Percentiles rank a stretch among this genome's conserved stretches.
These are phyloP conservation scores for Mycosarcoma mackinlayi DNA, from an alignment of 1,284 basidiomycete species.

Conservation along the genomic window DNA sequence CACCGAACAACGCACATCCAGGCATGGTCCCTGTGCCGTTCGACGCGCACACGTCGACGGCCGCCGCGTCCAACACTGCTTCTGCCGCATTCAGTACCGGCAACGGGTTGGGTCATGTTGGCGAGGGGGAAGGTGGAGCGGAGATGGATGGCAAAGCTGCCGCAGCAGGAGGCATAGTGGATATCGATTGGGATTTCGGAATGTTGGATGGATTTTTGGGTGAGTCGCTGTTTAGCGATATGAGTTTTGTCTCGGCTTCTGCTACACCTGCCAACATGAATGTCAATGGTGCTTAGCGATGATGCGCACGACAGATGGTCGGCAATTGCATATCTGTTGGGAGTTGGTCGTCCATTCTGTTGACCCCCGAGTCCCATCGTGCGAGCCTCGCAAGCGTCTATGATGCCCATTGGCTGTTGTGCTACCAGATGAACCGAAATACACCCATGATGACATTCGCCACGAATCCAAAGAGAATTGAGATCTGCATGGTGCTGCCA, in stretches of 20 bases:
- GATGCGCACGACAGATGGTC: too few species aligned
- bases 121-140: neutral
- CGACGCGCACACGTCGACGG: neutral
- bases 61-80: conserved; percentile 2
- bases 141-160: neutral
- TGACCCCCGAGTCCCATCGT: too few species aligned
- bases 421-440: conserved; percentile 47
- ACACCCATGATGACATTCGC: conserved; percentile 40
- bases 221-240: conserved; percentile 48
- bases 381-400: too few species aligned
- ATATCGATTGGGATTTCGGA: conserved; percentile 46
- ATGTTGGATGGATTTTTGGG: conserved; percentile 46
- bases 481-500: conserved; percentile 40
- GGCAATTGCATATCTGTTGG: neutral
- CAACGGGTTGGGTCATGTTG: neutral
- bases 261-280: conserved; percentile 10
- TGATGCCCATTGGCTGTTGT: too few species aligned
- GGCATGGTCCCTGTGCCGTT: neutral
- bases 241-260: conserved; percentile 39
- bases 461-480: conserved; percentile 31
- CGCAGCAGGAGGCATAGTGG: conserved; percentile 2
- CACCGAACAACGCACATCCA: neutral
- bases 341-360: too few species aligned
- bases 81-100: conserved; percentile 1
- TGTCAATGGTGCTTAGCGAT: neutral